A percentile compares a stretch with the other conserved stretches of the same genome.
These are phyloP conservation scores for Saccharomycopsis lassenensis DNA, from an alignment of 805 yeast species.

Conservation along the genomic window DNA sequence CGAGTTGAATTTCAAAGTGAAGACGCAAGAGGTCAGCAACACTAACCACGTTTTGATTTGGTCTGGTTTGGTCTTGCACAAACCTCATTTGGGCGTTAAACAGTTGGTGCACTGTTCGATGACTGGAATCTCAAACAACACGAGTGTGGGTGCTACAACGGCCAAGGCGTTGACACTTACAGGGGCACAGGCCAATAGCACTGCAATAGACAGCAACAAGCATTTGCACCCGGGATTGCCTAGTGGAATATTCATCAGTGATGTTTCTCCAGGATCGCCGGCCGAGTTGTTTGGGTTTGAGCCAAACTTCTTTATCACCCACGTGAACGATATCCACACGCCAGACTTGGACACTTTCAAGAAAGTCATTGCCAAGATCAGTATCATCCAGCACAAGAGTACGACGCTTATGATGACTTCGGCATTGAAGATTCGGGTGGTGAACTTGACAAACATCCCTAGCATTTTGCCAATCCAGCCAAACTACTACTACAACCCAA, in stretches of 20 bases:
- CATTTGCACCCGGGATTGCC: slow-evolving; percentile 19
- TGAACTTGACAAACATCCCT: slow-evolving; percentile 17
- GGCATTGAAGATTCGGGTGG: slow-evolving; percentile 18
- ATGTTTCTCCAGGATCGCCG: slow-evolving; percentile 19
- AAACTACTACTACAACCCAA: slow-evolving; percentile 30
- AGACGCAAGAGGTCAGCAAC: slow-evolving; percentile 18
- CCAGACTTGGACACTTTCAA: slow-evolving; percentile 19
- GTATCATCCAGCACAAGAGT: slow-evolving; percentile 18
- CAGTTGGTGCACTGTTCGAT: slow-evolving; percentile 18
- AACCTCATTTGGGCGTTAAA: slow-evolving; percentile 18
- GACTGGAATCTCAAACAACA: slow-evolving; percentile 17
- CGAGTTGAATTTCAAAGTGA: slow-evolving; percentile 18
- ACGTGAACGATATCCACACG: slow-evolving; percentile 19
- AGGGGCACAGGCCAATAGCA: slow-evolving; percentile 6
- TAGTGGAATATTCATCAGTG: slow-evolving; percentile 17
- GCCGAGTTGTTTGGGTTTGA: slow-evolving; percentile 18
- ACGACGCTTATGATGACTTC: slow-evolving; percentile 19
- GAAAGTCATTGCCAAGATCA: slow-evolving; percentile 19
- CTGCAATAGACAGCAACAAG: slow-evolving; percentile 11
- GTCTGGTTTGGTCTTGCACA: slow-evolving; percentile 18
- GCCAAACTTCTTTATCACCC: slow-evolving; percentile 17
- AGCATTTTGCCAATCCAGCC: slow-evolving; percentile 19
- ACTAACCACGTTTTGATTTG: slow-evolving; percentile 18
- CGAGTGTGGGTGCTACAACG: slow-evolving; percentile 17
- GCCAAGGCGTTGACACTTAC: slow-evolving; percentile 17